Base-by-base conservation (phyloP, 2,329 filamentous ascomycete species). In the Ophiocordyceps australis region DNA sequence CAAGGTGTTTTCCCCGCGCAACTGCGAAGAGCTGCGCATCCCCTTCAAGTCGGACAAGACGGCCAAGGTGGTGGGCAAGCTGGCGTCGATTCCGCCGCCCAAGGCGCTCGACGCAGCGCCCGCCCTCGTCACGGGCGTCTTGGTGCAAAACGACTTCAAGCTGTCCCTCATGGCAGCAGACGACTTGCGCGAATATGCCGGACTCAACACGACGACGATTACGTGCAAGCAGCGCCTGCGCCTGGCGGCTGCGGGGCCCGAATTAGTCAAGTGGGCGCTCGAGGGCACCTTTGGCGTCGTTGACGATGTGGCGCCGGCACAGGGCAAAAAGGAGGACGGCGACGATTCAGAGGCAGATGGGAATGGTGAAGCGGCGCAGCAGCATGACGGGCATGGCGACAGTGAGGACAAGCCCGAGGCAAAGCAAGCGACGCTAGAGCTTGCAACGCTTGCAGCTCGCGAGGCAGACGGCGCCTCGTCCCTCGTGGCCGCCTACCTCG, bases 121-220 rank as follows among this genome's bases (percentile, higher is more conserved):
- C 14, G 40, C 49, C 17, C 59, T 95, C 22, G 69, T 98, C 38
- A 79, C 76, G 1, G 89, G 89, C 16, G 89, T 98, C 1, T 62
- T 98, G 11, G 85, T 98, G 7, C 86, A 95, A 39, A 95, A 92
- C 46, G 89, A 94, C 47, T 95, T 98, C 51, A 93, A 95, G 49
- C 70, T 98, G 44, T 91, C 80, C 0, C 62, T 98, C 18, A 95
- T 98, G 86, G 85, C 85, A 1, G 85, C 89, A 0, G 89, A 95
- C 39, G 89, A 98, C 45, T 61, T 98, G 18, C 74, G 83, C 32
- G 89, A 98, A 50, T 98, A 93, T 46, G 89, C 89, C 1, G 89
- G 89, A n/a, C 58, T 98, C 17, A 94, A 83, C 3, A 95, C 89
- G 0, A 95, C 89, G 0, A 92, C 80, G 2, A 86, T 98, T 30